Evolutionary conservation across 495 filamentous ascomycete species (phyloP).

Genomic region (Podospora didyma): DNA sequence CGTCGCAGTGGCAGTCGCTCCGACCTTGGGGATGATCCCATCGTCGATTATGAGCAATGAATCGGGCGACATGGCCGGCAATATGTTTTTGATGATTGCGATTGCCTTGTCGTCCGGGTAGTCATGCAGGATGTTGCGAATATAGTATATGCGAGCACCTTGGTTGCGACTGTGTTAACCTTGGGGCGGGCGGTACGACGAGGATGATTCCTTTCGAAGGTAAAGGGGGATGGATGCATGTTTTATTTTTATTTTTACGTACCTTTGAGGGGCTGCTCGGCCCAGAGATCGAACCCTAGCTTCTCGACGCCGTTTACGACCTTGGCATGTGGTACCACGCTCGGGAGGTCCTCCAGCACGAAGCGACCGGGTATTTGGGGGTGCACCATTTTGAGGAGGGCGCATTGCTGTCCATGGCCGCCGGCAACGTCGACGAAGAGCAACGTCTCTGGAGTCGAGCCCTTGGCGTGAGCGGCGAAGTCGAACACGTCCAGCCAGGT

Average conservation of each 20-base stretch:
- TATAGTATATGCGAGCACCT: slow-evolving; percentile 45
- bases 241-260: no score
- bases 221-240: no score
- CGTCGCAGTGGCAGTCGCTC: slow-evolving; percentile 1
- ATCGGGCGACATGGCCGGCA: slow-evolving; percentile 31
- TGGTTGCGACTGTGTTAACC: slow-evolving; percentile 26
- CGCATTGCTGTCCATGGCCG: slow-evolving; percentile 47
- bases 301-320: slow-evolving; percentile 38
- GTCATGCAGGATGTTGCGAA: slow-evolving; percentile 47
- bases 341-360: slow-evolving; percentile 48
- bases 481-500: slow-evolving; percentile 30
- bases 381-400: slow-evolving; percentile 36
- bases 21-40: slow-evolving; percentile 36
- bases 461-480: not conserved
- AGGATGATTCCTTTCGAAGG: not conserved
- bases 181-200: not conserved
- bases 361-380: slow-evolving; percentile 38
- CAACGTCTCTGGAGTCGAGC: slow-evolving; percentile 2
- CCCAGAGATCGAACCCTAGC: slow-evolving; percentile 47
- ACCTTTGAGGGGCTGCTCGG: slow-evolving; percentile 45
- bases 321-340: slow-evolving; percentile 24
- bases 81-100: slow-evolving; percentile 34
- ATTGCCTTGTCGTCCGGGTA: slow-evolving; percentile 36
- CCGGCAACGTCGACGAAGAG: slow-evolving; percentile 52
- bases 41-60: slow-evolving; percentile 45